phyloP scores from a whole-genome alignment of 2,329 filamentous ascomycete genomes.

The Pseudocercospora pini-densiflorae region DNA sequence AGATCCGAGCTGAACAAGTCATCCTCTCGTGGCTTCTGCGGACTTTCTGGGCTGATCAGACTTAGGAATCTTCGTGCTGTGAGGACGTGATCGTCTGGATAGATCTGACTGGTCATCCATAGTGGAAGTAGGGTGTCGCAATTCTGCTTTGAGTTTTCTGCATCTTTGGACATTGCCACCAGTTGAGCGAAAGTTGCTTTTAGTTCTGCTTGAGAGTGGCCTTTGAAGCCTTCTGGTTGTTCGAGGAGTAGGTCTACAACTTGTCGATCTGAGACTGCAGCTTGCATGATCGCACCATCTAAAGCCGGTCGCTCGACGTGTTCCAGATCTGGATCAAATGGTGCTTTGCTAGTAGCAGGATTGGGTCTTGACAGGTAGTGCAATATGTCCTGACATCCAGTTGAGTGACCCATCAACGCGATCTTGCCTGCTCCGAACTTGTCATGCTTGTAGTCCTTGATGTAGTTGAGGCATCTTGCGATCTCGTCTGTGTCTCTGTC shows the following conservation, averaged over 20 bases:
- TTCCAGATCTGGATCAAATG: conserved; percentile 25
- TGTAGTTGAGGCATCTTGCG: conserved; percentile 35
- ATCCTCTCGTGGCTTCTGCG: conserved; percentile 27
- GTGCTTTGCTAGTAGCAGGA: conserved; percentile 21
- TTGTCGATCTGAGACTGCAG: conserved; percentile 31
- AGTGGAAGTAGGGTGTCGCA: conserved; percentile 43
- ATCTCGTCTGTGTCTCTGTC: conserved; percentile 46
- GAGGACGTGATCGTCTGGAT: conserved; percentile 27
- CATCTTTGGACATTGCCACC: conserved; percentile 35
- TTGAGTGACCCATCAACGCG: conserved; percentile 32
- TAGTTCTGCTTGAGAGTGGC: conserved; percentile 25
- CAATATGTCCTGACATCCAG: conserved; percentile 31
- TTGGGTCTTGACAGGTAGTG: conserved; percentile 33
- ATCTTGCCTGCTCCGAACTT: conserved; percentile 22
- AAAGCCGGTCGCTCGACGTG: conserved; percentile 26
- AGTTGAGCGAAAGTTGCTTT: conserved; percentile 25
- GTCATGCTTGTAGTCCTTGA: conserved; percentile 40
- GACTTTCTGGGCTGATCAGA: conserved; percentile 30
- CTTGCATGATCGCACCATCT: conserved; percentile 36
- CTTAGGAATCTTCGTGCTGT: conserved; percentile 30
- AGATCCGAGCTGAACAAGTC: conserved; percentile 34
- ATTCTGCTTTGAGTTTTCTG: conserved; percentile 21
- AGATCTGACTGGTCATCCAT: conserved; percentile 36
- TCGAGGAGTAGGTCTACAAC: conserved; percentile 26
- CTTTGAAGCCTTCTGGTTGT: conserved; percentile 21